phyloP scores from a whole-genome alignment of 78 protist genomes.

The Emiliania huxleyi region DNA sequence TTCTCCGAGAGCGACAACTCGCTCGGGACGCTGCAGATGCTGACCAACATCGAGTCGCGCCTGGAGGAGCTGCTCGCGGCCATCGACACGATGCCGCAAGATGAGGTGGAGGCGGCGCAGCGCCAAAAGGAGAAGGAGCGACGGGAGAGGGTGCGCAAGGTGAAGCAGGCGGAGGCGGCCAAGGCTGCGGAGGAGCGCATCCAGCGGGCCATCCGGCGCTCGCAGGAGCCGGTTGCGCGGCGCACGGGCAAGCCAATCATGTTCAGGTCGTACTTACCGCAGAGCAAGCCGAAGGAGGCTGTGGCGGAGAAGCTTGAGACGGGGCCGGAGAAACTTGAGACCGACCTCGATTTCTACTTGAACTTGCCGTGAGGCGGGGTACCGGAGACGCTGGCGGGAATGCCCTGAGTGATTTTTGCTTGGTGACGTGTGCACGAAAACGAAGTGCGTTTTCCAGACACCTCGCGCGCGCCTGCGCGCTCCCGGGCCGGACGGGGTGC shows the following conservation, averaged over 20 bases:
- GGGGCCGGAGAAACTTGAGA: no score
- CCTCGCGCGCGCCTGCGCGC: no score
- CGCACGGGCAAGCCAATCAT: conserved; percentile 39
- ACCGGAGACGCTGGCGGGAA: no score
- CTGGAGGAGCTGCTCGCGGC: conserved; percentile 44
- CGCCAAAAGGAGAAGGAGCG: conserved; percentile 37
- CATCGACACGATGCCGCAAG: conserved; percentile 10
- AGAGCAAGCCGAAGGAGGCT: no score
- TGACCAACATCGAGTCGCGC: conserved; percentile 31
- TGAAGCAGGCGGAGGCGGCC: conserved; percentile 20
- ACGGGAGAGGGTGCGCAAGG: conserved; percentile 35
- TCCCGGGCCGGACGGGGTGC: no score
- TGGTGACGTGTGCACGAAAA: no score
- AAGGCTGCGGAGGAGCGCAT: conserved; percentile 46
- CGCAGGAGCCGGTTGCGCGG: conserved; percentile 34
- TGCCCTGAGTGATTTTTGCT: no score
- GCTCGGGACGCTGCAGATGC: conserved; percentile 31
- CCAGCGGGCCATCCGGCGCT: conserved; percentile 34
- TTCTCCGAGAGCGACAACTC: not conserved
- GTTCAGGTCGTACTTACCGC: conserved; percentile 14
- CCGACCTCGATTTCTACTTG: no score
- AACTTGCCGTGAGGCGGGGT: no score
- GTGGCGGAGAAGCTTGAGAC: no score
- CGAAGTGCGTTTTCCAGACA: no score
- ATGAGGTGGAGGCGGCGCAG: conserved; percentile 49